Evolutionary conservation across 2,329 filamentous ascomycete species (phyloP).

Genomic region (Lachnum nothofagi): DNA sequence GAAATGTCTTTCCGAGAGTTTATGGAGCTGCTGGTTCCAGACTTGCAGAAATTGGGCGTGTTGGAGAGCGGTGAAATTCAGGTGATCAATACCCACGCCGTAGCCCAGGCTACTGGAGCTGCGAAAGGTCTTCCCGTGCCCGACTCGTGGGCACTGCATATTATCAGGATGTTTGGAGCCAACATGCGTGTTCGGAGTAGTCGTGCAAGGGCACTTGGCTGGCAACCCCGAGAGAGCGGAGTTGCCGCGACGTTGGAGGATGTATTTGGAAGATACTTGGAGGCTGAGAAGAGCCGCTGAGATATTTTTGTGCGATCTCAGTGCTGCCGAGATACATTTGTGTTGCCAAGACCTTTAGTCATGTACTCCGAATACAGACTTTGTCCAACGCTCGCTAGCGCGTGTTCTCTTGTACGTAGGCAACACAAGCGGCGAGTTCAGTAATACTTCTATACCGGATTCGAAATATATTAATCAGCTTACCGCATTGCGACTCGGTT

Average conservation of each 20-base stretch:
- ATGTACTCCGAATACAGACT: too few relatives aligned
- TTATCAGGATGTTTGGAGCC: conserved; percentile 6
- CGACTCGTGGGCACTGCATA: conserved; percentile 6
- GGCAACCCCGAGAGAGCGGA: conserved; percentile 1
- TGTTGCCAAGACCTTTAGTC: too few relatives aligned
- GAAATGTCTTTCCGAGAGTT: conserved; percentile 4
- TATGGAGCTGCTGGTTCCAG: conserved; percentile 3
- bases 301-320: background rate
- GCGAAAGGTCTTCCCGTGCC: background rate
- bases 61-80: background rate
- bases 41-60: conserved; percentile 1
- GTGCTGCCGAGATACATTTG: too few relatives aligned
- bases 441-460: too few relatives aligned
- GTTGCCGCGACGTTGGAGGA: conserved; percentile 5
- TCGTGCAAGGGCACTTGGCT: conserved; percentile 9
- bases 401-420: too few relatives aligned
- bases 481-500: too few relatives aligned
- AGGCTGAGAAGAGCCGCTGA: background rate
- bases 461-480: too few relatives aligned
- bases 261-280: conserved; percentile 2
- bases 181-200: conserved; percentile 11
- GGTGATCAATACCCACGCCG: background rate
- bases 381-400: too few relatives aligned
- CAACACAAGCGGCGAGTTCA: too few relatives aligned
- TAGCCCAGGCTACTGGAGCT: background rate